Conservation (phyloP, 495 filamentous ascomycete species). For the Lasiosphaeriaceae sp. region DNA sequence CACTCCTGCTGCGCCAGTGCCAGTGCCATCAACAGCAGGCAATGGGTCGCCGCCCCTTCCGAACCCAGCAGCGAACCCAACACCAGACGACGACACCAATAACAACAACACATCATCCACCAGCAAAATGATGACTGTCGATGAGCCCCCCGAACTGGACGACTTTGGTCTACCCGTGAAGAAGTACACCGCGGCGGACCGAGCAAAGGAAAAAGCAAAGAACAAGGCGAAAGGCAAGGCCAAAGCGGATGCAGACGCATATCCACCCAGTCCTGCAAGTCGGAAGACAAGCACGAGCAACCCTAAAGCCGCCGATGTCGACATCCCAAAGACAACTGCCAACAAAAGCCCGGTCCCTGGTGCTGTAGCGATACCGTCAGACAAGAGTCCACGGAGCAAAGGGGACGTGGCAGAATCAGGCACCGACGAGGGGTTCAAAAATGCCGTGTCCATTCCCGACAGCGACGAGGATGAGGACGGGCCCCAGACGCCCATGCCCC, state of each 20-base stretch:
- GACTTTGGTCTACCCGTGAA: constrained; percentile 54
- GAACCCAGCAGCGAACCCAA: not conserved
- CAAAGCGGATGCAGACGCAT: not conserved
- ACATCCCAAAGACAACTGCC: not conserved
- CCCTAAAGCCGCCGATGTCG: not conserved
- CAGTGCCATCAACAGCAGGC: not conserved
- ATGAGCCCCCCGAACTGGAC: constrained; percentile 42
- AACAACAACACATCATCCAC: not conserved
- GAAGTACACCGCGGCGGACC: constrained; percentile 26
- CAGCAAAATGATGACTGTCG: constrained; percentile 29
- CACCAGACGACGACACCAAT: not conserved
- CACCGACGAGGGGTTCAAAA: constrained; percentile 35
- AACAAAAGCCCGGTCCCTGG: not conserved
- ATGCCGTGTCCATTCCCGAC: constrained; percentile 25
- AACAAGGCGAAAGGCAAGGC: not conserved
- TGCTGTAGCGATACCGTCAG: too few species aligned
- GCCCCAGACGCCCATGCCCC: constrained; percentile 1
- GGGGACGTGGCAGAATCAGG: constrained; percentile 11
- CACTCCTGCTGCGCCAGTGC: constrained; percentile 2
- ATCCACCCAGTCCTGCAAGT: not conserved
- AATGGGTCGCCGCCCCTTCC: constrained; percentile 5
- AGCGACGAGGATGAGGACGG: constrained; percentile 11
- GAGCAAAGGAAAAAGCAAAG: not conserved
- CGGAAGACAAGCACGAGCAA: not conserved
- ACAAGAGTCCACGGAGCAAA: not conserved